phyloP scores from a whole-genome alignment of 306 rosid species.

The Alnus rubra region DNA sequence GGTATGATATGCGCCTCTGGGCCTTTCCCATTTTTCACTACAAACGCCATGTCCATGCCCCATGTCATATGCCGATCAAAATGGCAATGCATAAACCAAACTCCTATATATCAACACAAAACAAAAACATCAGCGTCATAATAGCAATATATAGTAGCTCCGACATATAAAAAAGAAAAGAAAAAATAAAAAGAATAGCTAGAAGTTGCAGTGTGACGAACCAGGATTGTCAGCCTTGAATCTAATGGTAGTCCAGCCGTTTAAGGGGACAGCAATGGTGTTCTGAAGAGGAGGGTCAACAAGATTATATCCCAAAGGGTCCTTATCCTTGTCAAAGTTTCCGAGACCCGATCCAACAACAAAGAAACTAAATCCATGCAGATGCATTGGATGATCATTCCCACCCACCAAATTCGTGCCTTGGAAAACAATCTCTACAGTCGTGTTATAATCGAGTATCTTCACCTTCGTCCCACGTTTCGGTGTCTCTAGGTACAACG shows the following conservation, averaged over 20 bases:
- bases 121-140: too few species aligned
- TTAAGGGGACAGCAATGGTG: slow-evolving; percentile 31
- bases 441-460: slow-evolving; percentile 25
- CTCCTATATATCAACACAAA: slow-evolving; percentile 2
- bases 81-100: slow-evolving; percentile 42
- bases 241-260: slow-evolving; percentile 34
- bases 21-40: slow-evolving; percentile 30
- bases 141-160: too few species aligned
- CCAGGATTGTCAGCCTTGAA: slow-evolving; percentile 39
- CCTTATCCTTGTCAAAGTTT: slow-evolving; percentile 33
- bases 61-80: slow-evolving; percentile 30
- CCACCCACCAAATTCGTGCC: slow-evolving; percentile 33
- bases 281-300: slow-evolving; percentile 37
- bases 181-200: too few species aligned
- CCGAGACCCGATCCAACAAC: slow-evolving; percentile 33
- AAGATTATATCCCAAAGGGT: slow-evolving; percentile 30
- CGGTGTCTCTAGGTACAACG: slow-evolving; percentile 20
- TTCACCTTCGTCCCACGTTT: slow-evolving; percentile 29
- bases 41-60: slow-evolving; percentile 34
- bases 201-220: background rate
- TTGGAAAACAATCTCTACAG: slow-evolving; percentile 36
- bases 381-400: slow-evolving; percentile 41
- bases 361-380: slow-evolving; percentile 36
- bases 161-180: too few species aligned
- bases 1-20: slow-evolving; percentile 8